These are phyloP conservation scores for Paecilomyces sp. DNA, from an alignment of 2,329 filamentous ascomycete species.

Conservation along the genomic window DNA sequence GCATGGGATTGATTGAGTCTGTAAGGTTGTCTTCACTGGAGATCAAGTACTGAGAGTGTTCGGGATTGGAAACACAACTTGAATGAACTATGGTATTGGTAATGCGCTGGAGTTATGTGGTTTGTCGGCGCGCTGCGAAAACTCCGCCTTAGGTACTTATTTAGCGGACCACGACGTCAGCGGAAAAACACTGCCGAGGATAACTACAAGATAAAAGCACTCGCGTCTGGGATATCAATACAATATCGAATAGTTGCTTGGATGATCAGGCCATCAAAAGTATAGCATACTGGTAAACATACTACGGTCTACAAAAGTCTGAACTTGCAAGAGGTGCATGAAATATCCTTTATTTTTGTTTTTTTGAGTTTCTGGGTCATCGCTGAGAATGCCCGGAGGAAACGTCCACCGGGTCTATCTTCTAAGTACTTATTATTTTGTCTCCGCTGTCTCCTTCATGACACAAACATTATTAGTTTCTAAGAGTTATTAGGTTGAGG, in stretches of 20 bases:
- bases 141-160: not conserved
- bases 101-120: not conserved
- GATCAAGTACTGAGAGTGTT: not conserved
- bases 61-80: not conserved
- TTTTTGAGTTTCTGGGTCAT: not conserved
- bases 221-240: too few species aligned
- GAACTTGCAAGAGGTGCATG: not conserved
- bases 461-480: not conserved
- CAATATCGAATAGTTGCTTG: too few species aligned
- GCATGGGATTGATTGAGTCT: constrained; percentile 19
- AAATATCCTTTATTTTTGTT: not conserved
- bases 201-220: not conserved
- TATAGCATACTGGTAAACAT: not conserved
- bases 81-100: not conserved
- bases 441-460: not conserved
- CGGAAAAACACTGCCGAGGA: not conserved
- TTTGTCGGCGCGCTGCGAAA: not conserved
- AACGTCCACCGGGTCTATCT: not conserved
- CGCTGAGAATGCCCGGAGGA: not conserved
- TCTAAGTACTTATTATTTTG: not conserved
- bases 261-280: too few species aligned
- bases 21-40: not conserved
- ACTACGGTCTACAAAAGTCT: not conserved
- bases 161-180: not conserved
- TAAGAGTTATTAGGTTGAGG: not conserved